These are phyloP conservation scores for Clonostachys rhizophaga DNA, from an alignment of 2,329 filamentous ascomycete species.

Conservation along the genomic window DNA sequence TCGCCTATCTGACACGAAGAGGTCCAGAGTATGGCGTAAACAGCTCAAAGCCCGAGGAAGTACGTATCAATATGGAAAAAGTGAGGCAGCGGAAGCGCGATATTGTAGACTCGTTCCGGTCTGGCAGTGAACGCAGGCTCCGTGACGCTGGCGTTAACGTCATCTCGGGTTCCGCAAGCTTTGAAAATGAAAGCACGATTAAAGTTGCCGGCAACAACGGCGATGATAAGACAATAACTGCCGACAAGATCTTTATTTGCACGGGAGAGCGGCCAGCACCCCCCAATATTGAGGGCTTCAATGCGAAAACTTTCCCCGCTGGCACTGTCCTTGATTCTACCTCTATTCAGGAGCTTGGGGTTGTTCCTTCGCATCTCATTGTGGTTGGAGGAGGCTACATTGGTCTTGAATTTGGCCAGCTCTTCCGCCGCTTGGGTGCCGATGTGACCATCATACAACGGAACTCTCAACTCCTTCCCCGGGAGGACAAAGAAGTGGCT, in stretches of 20 bases:
- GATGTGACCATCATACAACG: conserved; percentile 43
- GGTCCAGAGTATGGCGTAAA: conserved; percentile 38
- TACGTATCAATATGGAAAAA: conserved; percentile 39
- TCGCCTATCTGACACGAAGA: conserved; percentile 37
- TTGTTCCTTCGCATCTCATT: conserved; percentile 40
- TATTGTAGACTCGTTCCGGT: conserved; percentile 44
- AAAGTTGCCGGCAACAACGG: conserved; percentile 22
- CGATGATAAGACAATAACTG: conserved; percentile 22
- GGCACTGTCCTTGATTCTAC: conserved; percentile 38
- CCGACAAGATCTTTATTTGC: conserved; percentile 39
- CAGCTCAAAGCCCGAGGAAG: conserved; percentile 11
- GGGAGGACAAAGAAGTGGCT: conserved; percentile 43
- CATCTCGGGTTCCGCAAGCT: conserved; percentile 36
- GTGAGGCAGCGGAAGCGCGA: conserved; percentile 47
- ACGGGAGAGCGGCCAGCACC: conserved; percentile 34
- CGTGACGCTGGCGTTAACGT: conserved; percentile 34
- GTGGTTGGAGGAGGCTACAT: conserved; percentile 49
- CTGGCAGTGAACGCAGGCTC: conserved; percentile 37
- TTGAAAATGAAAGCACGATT: conserved; percentile 31
- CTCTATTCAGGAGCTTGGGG: conserved; percentile 36
- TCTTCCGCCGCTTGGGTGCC: conserved; percentile 43
- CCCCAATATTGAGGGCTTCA: conserved; percentile 28
- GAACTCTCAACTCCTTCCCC: conserved; percentile 30
- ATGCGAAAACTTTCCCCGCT: conserved; percentile 17
- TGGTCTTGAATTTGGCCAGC: conserved; percentile 48